Conservation (phyloP, 495 filamentous ascomycete genomes). For the Aspergillus nanangensis region DNA sequence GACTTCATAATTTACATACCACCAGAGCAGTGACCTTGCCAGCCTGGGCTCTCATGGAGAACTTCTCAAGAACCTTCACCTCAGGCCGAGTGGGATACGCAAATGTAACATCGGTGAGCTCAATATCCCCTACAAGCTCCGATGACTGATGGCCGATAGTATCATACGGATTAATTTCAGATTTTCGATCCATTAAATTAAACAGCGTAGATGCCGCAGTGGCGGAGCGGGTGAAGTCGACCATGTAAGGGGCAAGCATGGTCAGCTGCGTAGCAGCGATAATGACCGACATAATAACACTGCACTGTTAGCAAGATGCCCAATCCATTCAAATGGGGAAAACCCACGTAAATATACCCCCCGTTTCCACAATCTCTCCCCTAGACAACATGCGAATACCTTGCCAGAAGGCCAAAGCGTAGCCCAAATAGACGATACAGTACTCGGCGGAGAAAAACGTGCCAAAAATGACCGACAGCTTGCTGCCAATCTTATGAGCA, state of each 20-base stretch:
- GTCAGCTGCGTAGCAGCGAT: background rate
- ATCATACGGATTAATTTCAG: constrained; percentile 28
- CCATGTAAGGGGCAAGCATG: constrained; percentile 1
- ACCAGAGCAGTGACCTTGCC: constrained; percentile 49
- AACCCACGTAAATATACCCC: constrained; percentile 46
- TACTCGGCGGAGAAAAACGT: constrained; percentile 5
- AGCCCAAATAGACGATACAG: constrained; percentile 8
- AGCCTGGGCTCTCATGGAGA: constrained; percentile 31
- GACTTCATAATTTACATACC: background rate
- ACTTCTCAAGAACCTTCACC: constrained; percentile 28
- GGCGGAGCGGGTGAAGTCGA: constrained; percentile 35
- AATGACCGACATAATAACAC: background rate
- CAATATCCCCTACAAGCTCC: constrained; percentile 39
- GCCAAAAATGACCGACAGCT: background rate
- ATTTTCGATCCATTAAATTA: constrained; percentile 34
- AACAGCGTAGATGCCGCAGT: constrained; percentile 35
- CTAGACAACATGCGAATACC: constrained; percentile 57
- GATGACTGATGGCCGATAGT: constrained; percentile 21
- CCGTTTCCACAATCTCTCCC: constrained; percentile 74
- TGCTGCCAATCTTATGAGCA: constrained; percentile 1
- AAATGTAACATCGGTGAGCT: constrained; percentile 53
- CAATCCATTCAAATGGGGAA: background rate
- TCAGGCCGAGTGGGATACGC: constrained; percentile 47
- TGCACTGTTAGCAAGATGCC: background rate
- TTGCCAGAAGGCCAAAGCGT: constrained; percentile 17